phyloP scores from a whole-genome alignment of 805 yeast species.

The Teunomyces lycoperdinae region DNA sequence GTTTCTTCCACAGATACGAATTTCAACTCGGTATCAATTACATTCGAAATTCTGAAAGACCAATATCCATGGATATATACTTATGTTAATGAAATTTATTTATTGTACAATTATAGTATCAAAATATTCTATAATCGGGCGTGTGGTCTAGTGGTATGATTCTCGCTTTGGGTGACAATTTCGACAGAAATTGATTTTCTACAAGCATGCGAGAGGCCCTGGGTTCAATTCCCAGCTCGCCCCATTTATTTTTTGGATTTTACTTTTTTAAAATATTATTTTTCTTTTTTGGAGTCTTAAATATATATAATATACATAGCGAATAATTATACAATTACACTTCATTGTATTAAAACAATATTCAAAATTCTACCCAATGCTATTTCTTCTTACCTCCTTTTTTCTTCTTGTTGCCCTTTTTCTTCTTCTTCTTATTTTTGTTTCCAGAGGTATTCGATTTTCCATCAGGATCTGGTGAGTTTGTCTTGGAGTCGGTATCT shows the following conservation, averaged over 20 bases:
- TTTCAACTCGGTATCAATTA: too few relatives aligned
- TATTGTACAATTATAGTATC: too few relatives aligned
- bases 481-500: constrained; percentile 1
- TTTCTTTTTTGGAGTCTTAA: neutral
- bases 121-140: constrained; percentile 10
- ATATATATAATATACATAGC: neutral
- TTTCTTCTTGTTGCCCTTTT: constrained; percentile 5
- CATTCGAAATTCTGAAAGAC: too few relatives aligned
- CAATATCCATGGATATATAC: too few relatives aligned
- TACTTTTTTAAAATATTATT: neutral
- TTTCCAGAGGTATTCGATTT: neutral
- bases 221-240: constrained; percentile 59
- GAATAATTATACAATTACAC: neutral
- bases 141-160: constrained; percentile 27
- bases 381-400: constrained; percentile 3
- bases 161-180: constrained; percentile 19
- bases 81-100: too few relatives aligned
- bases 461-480: neutral
- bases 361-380: neutral
- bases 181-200: neutral
- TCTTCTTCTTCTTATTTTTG: constrained; percentile 1
- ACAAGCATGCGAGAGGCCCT: constrained; percentile 55
- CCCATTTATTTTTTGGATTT: constrained; percentile 19
- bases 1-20: too few relatives aligned
- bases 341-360: neutral